phyloP scores from a whole-genome alignment of 2,329 filamentous ascomycete genomes.

The Fusarium veterinarium region DNA sequence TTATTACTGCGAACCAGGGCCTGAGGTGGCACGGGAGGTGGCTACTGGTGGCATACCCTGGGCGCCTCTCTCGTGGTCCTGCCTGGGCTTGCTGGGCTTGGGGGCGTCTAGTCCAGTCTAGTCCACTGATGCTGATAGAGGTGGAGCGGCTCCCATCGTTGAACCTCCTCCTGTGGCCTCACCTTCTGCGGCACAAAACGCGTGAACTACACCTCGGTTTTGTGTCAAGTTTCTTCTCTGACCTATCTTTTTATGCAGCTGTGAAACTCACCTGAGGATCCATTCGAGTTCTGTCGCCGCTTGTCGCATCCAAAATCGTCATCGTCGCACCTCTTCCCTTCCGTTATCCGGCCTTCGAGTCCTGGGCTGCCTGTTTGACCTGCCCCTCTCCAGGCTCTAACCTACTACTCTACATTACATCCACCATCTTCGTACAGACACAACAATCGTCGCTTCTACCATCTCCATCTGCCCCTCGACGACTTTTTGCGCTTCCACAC shows the following conservation, averaged over 20 bases:
- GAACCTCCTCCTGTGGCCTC: conserved; percentile 47
- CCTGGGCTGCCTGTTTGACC: not conserved
- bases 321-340: conserved; percentile 32
- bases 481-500: conserved; percentile 18
- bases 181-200: conserved; percentile 49
- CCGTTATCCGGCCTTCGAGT: conserved; percentile 25
- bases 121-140: conserved; percentile 24
- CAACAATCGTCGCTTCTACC: conserved; percentile 23
- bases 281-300: conserved; percentile 33
- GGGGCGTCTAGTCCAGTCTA: conserved; percentile 32
- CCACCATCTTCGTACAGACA: conserved; percentile 20
- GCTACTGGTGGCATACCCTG: conserved; percentile 40
- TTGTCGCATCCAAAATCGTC: conserved; percentile 30
- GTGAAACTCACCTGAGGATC: conserved; percentile 41
- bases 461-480: conserved; percentile 25
- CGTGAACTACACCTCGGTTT: conserved; percentile 45
- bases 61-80: conserved; percentile 33
- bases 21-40: conserved; percentile 36
- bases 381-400: conserved; percentile 16
- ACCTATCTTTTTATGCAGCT: conserved; percentile 44
- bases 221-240: conserved; percentile 45
- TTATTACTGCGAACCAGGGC: conserved; percentile 36
- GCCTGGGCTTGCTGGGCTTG: conserved; percentile 4
- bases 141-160: conserved; percentile 42
- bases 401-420: conserved; percentile 17